Base-by-base conservation (phyloP, 352 stramenopile genomes). In the Globisporangium okanoganense region DNA sequence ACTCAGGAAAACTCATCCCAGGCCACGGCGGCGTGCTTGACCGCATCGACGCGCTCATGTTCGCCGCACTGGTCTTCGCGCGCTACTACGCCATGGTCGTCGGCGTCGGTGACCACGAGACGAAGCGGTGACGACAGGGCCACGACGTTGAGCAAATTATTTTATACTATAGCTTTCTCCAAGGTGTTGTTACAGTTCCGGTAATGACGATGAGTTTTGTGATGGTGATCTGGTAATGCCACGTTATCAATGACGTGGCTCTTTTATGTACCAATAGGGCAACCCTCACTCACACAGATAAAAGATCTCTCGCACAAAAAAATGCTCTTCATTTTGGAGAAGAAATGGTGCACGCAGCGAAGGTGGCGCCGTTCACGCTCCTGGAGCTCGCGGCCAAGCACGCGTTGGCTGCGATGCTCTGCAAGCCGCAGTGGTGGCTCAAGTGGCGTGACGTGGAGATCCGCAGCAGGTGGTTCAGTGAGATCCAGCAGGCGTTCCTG, bases 1-100 rank as follows among this genome's bases (percentile, higher is more conserved):
- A 98, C 69, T 98, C 96, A 58, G 96, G 95, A 2, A 89, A 92
- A 64, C 72, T 99, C 25, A 97, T 99, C 66, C 96, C 96, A 10
- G 96, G 97, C 61, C 95, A 98, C 66, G 96, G 96, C 36, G 96
- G 96, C 40, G 88, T 98, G 48, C 80, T 99, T 44, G 96, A 99
- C 67, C 87, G 95, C 44, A 92, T 98, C 18, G 95, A 99, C 64
- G 96, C 92, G 51, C 95, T 98, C 55, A 95, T 99, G 61, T 98
- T 98, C 58, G 72, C 82, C 1, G 78, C 72, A 18, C 62, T 89
- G 5, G 78, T 92, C 27, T 92, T 92, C 25, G 71, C 75, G 9
- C 64, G 77, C 9, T 89, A 89, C 70, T 87, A 86, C 52, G 69
- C 75, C n/a, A 69, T 73, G 38, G 70, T 74, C 41, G 68, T 82